Percentiles rank a stretch among this genome's conserved stretches.
Evolutionary conservation across 306 rosid genomes (phyloP).

Genomic region (Quercus agrifolia): DNA sequence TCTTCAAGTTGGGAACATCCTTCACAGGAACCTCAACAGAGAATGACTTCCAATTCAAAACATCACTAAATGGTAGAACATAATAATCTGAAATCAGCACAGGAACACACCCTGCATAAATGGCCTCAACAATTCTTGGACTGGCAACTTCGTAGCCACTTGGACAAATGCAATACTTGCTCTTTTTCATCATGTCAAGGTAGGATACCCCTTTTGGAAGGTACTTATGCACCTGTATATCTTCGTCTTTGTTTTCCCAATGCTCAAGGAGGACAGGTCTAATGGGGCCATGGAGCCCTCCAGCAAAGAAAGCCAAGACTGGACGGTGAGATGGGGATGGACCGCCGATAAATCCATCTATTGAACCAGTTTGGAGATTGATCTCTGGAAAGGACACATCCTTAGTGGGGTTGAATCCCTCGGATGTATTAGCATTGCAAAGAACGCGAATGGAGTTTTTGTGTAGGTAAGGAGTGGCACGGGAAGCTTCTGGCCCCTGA

Average conservation of each 20-base stretch:
- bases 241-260: conserved; percentile 81
- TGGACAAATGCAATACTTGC: conserved; percentile 82
- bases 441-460: conserved; percentile 67
- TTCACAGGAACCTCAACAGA: conserved; percentile 59
- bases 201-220: conserved; percentile 72
- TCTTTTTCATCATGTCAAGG: conserved; percentile 66
- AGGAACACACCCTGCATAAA: conserved; percentile 82
- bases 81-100: conserved; percentile 85
- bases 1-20: conserved; percentile 75
- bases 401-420: conserved; percentile 69
- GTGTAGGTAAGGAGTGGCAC: conserved; percentile 38
- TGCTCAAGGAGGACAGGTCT: conserved; percentile 62
- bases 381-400: conserved; percentile 88
- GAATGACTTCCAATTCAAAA: conserved; percentile 76
- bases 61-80: conserved; percentile 76
- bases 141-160: conserved; percentile 95
- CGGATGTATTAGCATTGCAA: conserved; percentile 88
- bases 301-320: conserved; percentile 71
- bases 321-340: conserved; percentile 66
- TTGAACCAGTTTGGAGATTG: conserved; percentile 60
- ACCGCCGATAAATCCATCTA: conserved; percentile 55
- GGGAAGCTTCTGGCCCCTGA: conserved; percentile 75
- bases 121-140: conserved; percentile 86
- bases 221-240: conserved; percentile 55
- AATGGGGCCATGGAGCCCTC: conserved; percentile 82